phyloP scores from a whole-genome alignment of 768 basidiomycete genomes.

The Pisolithus sp. region DNA sequence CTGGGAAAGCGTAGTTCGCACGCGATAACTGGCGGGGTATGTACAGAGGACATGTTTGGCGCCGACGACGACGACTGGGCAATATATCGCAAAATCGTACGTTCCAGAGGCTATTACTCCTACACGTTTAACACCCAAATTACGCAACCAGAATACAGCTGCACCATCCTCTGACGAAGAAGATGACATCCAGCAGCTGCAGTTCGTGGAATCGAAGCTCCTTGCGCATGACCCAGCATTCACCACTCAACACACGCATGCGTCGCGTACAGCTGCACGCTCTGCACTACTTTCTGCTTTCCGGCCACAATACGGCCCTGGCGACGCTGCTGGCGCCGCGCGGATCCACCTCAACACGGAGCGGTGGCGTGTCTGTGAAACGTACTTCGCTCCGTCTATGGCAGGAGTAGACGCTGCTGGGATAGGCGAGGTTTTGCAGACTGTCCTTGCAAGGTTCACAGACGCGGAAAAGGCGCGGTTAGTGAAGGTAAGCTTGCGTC shows the following conservation, averaged over 20 bases:
- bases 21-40: constrained; percentile 3
- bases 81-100: constrained; percentile 93
- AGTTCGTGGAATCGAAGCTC: constrained; percentile 71
- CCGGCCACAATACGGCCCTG: constrained; percentile 70
- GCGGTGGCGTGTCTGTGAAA: constrained; percentile 85
- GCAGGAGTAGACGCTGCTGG: constrained; percentile 94
- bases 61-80: constrained; percentile 95
- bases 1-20: not conserved
- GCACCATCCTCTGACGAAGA: constrained; percentile 84
- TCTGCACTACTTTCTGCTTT: constrained; percentile 87
- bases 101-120: constrained; percentile 13
- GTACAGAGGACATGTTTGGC: constrained; percentile 84
- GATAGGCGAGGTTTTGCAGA: constrained; percentile 85
- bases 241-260: constrained; percentile 74
- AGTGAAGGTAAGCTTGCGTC: constrained; percentile 52
- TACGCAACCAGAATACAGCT: constrained; percentile 50
- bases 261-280: constrained; percentile 65
- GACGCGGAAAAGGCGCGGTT: constrained; percentile 63
- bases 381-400: constrained; percentile 90
- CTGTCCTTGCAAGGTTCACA: constrained; percentile 67
- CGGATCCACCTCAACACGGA: constrained; percentile 89
- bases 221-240: constrained; percentile 83
- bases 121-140: not conserved
- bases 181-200: constrained; percentile 67
- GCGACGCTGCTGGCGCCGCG: constrained; percentile 59